Evolutionary conservation across 2,329 filamentous ascomycete species (phyloP), one percentile per base, ranked within the genome.

Genomic region (Arthroderma sp.): DNA sequence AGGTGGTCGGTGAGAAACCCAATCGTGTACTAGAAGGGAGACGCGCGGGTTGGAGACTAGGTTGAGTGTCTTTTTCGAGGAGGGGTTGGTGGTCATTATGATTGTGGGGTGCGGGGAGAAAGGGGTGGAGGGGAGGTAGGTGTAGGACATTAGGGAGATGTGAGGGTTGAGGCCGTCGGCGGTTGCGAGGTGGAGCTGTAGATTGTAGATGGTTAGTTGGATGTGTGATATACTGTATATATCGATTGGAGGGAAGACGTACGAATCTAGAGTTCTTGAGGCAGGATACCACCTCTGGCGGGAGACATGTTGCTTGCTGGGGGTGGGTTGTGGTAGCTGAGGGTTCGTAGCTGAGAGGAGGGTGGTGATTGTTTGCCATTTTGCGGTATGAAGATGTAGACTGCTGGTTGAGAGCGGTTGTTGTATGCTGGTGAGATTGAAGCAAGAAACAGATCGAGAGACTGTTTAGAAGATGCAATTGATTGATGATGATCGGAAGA

Each of bases 101-200:
- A 96, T 93, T 51, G 87, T 83, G n/a, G 86, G 81, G n/a, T 69
- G 66, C 42, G 73, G 59, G 34, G 77, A 74, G 63, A 79, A 82
- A 34, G 79, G 80, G 10, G 83, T 85, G 4, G 74, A 79, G 34
- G 87, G 83, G 22, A 98, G 82, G 67, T 95, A 96, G 59, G 91
- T 96, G 71, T 96, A 96, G 71, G 94, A 95, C 91, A 98, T 98
- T 52, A 98, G 78, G 33, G 87, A 93, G 53, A 96, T 85, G 62
- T 96, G 86, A 6, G 91, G 91, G 51, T 80, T 72, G 57, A 91
- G 83, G 53, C 83, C 74, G 55, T 79, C 79, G 63, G 84, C 93
- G 46, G 91, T 98, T 55, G 91, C 88, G 43, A 98, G 82, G 65
- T 98, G 91, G 53, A 98, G 85, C 87, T 94, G 57, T 54, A 6